phyloP scores from a whole-genome alignment of 2,329 filamentous ascomycete species.

The Trichoderma asperellum region DNA sequence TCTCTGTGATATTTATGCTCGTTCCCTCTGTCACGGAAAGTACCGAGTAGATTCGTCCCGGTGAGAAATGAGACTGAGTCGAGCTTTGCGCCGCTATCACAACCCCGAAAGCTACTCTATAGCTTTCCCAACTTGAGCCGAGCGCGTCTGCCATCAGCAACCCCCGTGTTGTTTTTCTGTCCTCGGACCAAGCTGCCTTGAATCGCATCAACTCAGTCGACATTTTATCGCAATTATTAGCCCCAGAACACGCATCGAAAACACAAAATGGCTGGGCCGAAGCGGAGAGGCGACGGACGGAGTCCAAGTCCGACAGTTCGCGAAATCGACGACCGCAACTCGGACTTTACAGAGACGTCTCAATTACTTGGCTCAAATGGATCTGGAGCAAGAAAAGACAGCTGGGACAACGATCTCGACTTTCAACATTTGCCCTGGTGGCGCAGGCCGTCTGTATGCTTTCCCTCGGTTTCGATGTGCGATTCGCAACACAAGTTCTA shows the following conservation, averaged over 20 bases:
- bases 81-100: conserved; percentile 3
- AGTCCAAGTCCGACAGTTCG: conserved; percentile 20
- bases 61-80: conserved; percentile 27
- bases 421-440: conserved; percentile 66
- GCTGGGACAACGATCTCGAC: conserved; percentile 47
- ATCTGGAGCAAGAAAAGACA: conserved; percentile 12
- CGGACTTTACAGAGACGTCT: conserved; percentile 43
- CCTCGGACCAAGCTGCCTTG: conserved; percentile 1
- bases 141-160: conserved; percentile 6
- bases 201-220: background rate
- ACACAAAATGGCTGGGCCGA: conserved; percentile 23
- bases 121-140: conserved; percentile 20
- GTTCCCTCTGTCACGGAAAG: background rate
- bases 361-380: conserved; percentile 44
- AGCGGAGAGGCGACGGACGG: conserved; percentile 13
- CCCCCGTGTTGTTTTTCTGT: background rate
- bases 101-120: conserved; percentile 8
- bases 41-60: background rate
- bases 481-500: conserved; percentile 30
- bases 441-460: conserved; percentile 62
- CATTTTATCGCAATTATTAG: background rate
- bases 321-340: conserved; percentile 20
- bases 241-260: background rate
- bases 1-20: background rate
- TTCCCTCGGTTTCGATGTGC: background rate